Percentiles rank a stretch among this genome's conserved stretches.
phyloP scores from a whole-genome alignment of 1,284 basidiomycete species.

The Cryptococcus floricola region DNA sequence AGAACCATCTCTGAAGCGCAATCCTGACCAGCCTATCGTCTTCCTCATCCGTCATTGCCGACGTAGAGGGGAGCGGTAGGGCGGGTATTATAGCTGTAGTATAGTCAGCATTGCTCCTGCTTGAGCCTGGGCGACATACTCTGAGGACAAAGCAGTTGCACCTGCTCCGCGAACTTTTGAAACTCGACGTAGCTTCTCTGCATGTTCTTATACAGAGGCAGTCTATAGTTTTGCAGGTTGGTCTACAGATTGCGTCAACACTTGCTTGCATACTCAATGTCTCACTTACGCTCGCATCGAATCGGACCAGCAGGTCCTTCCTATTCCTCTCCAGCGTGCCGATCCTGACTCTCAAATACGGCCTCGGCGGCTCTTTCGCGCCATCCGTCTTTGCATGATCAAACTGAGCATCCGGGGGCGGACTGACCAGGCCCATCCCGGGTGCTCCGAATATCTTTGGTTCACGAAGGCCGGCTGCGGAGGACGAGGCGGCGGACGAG shows the following conservation, averaged over 20 bases:
- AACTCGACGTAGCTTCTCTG: conserved; percentile 88
- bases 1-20: conserved; percentile 88
- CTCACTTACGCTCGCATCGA: conserved; percentile 78
- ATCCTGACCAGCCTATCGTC: conserved; percentile 89
- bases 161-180: conserved; percentile 82
- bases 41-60: conserved; percentile 91
- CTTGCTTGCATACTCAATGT: background rate
- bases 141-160: conserved; percentile 77
- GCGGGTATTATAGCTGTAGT: conserved; percentile 72
- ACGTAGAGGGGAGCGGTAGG: conserved; percentile 83
- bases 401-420: conserved; percentile 4
- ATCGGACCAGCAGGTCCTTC: conserved; percentile 81
- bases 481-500: background rate
- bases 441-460: conserved; percentile 44
- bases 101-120: background rate
- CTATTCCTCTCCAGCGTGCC: conserved; percentile 86
- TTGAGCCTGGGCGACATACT: conserved; percentile 46
- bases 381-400: conserved; percentile 1
- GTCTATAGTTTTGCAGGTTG: conserved; percentile 84
- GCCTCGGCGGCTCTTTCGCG: conserved; percentile 32
- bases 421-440: conserved; percentile 26
- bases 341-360: conserved; percentile 72
- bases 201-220: conserved; percentile 81
- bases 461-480: conserved; percentile 20
- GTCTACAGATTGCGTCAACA: conserved; percentile 57